Evolutionary conservation across 805 yeast species (phyloP).

Genomic region (Jamesozyma piceae): DNA sequence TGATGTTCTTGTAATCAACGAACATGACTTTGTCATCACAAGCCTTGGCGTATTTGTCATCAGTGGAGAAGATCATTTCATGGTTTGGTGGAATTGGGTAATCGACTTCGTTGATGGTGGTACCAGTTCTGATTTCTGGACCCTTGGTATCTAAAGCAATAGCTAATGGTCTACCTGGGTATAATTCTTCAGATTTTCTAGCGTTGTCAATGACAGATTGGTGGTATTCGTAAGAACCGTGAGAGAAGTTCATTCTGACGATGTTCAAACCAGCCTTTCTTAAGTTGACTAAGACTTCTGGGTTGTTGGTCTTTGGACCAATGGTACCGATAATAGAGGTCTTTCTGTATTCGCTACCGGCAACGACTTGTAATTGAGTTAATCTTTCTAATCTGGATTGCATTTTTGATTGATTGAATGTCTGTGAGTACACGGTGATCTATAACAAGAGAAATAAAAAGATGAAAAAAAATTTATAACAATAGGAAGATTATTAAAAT

Average conservation of each 20-base stretch:
- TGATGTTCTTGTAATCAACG: slow-evolving; percentile 91
- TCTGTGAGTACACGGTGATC: slow-evolving; percentile 2
- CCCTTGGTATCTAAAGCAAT: slow-evolving; percentile 99
- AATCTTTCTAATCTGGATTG: slow-evolving; percentile 68
- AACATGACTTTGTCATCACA: slow-evolving; percentile 78
- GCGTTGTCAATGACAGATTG: slow-evolving; percentile 94
- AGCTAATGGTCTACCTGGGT: slow-evolving; percentile 93
- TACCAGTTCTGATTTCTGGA: slow-evolving; percentile 98
- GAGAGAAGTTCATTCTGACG: slow-evolving; percentile 98
- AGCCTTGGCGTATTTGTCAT: slow-evolving; percentile 59
- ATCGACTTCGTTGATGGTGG: slow-evolving; percentile 72
- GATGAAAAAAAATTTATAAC: neutral
- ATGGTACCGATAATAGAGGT: slow-evolving; percentile 97
- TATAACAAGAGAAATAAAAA: neutral
- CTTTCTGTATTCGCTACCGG: slow-evolving; percentile 77
- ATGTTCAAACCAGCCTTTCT: slow-evolving; percentile 97
- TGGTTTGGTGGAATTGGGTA: slow-evolving; percentile 77
- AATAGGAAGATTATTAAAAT: neutral
- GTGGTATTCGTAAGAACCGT: slow-evolving; percentile 96
- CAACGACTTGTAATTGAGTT: slow-evolving; percentile 66
- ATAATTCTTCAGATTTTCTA: slow-evolving; percentile 82
- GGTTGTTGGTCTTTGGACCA: slow-evolving; percentile 94
- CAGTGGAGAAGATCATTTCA: slow-evolving; percentile 90
- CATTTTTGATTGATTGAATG: slow-evolving; percentile 9
- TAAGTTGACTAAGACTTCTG: slow-evolving; percentile 71